Base-by-base conservation (phyloP, 2,329 filamentous ascomycete genomes). In the Xylaria sp. region DNA sequence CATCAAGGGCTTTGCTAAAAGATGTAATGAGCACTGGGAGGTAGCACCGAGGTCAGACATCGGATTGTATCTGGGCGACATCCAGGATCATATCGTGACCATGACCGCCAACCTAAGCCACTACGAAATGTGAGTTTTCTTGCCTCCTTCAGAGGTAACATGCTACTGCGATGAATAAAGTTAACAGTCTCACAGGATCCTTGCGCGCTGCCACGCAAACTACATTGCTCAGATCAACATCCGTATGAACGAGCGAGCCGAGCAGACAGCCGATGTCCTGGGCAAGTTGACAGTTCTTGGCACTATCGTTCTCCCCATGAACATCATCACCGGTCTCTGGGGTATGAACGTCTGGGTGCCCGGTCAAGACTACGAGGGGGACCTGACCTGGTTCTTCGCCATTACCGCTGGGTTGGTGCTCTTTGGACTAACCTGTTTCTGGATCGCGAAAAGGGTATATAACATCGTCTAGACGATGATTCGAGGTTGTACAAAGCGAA, bases 211-310 rank as follows among this genome's bases (percentile, higher is more conserved):
- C 13, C 96, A 99, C 76, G 92, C 89, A 76, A 99, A 98, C 78
- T 99, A 99, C 78, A 91, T 99, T n/a, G 96, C 96, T 0, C 96
- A 99, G 78, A 97, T 99, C 82, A 98, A 97, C 80, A 97, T 98
- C 74, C 90, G 94, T 75, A 98, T 98, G 95, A 97, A 97, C 79
- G 95, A 98, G 83, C 90, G 96, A 53, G 93, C 96, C 78, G 95
- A 99, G 79, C 90, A 96, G 81, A 99, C 96, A 1, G 93, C 94
- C 45, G 95, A 99, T 77, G 94, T 97, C 1, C 87, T 99, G 13
- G 94, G 94, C 70, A 97, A 96, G 79, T 86, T 99, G 67, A 98
- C 96, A 0, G 96, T 99, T 0, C 85, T 99, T 0, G 96, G 96
- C 71, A 99, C 96, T 5, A 98, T 99, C 72, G 95, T 99, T 2